Evolutionary conservation across 2,329 filamentous ascomycete species (phyloP).

Genomic region (Pezicula carpinea): DNA sequence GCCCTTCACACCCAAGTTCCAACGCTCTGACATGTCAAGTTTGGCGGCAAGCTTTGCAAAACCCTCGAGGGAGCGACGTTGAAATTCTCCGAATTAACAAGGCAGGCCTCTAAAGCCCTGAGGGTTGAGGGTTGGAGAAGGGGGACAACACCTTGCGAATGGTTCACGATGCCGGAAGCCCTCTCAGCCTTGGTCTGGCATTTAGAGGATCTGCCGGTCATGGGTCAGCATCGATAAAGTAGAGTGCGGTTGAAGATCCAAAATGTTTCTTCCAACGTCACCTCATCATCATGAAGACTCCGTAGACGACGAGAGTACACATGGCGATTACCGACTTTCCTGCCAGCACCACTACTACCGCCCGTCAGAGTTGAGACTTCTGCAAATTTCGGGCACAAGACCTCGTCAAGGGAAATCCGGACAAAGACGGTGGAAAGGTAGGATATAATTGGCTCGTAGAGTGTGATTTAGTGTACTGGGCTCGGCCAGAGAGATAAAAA

Average conservation of each 20-base stretch:
- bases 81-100: constrained; percentile 23
- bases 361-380: too few species aligned
- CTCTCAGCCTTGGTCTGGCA: constrained; percentile 14
- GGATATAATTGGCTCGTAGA: too few species aligned
- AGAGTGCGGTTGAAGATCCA: constrained; percentile 9
- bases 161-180: constrained; percentile 22
- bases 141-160: constrained; percentile 21
- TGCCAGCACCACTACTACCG: neutral
- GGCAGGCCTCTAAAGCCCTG: constrained; percentile 16
- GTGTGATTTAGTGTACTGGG: too few species aligned
- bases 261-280: constrained; percentile 14
- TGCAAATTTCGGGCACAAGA: too few species aligned
- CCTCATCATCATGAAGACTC: constrained; percentile 6
- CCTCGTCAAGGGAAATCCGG: too few species aligned
- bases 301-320: neutral
- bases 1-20: constrained; percentile 5
- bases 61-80: constrained; percentile 18
- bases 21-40: constrained; percentile 17
- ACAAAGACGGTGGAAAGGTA: too few species aligned
- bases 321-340: constrained; percentile 1
- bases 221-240: constrained; percentile 18
- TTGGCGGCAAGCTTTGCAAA: constrained; percentile 11
- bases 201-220: constrained; percentile 21
- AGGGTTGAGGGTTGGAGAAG: constrained; percentile 18
- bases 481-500: too few species aligned